A percentile compares a stretch with the other conserved stretches of the same genome.
phyloP scores from a whole-genome alignment of 441 rosid genomes.

The Eutrema salsugineum region DNA sequence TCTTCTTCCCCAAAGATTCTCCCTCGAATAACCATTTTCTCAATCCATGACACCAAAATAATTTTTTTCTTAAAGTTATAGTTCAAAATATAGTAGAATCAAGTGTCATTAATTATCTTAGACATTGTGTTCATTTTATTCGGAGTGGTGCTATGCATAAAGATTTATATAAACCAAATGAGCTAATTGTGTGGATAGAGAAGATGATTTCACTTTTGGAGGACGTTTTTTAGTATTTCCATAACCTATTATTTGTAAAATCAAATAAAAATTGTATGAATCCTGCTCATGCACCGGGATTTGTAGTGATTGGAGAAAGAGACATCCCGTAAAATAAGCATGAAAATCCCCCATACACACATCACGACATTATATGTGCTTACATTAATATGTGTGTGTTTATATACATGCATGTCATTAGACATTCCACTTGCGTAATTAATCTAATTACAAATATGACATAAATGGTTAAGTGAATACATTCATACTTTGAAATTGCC shows the following conservation, averaged over 20 bases:
- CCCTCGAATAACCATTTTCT: too few species aligned
- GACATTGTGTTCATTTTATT: too few species aligned
- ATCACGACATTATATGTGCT: neutral
- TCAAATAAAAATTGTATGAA: neutral
- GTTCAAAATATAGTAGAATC: too few species aligned
- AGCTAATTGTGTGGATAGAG: too few species aligned
- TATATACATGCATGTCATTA: neutral
- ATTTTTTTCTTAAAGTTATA: too few species aligned
- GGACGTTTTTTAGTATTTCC: neutral
- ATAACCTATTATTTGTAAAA: neutral
- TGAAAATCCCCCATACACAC: neutral
- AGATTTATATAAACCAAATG: too few species aligned
- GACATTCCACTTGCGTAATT: constrained; percentile 6
- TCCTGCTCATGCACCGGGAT: constrained; percentile 36
- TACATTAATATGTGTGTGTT: constrained; percentile 1
- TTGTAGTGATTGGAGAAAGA: constrained; percentile 33
- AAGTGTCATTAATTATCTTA: too few species aligned
- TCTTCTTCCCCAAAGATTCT: too few species aligned
- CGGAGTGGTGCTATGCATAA: too few species aligned
- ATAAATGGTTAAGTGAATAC: constrained; percentile 17
- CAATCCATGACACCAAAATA: too few species aligned
- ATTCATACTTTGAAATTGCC: neutral
- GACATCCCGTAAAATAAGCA: constrained; percentile 25
- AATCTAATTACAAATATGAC: neutral
- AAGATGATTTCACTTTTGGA: too few species aligned